phyloP scores from a whole-genome alignment of 306 rosid genomes.

The Gynostemma pentaphyllum region DNA sequence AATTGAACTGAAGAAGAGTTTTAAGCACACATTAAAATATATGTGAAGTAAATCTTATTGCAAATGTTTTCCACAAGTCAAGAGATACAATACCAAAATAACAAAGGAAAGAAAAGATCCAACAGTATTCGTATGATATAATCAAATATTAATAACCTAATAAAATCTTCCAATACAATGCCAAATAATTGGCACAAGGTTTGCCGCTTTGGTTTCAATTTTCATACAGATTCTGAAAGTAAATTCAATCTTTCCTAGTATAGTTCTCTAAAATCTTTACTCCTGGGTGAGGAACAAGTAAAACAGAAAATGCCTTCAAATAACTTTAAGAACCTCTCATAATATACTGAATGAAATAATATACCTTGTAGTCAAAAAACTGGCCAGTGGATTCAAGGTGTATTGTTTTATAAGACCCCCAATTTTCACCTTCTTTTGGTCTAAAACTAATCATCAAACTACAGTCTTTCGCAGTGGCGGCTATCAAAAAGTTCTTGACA shows the following conservation, averaged over 20 bases:
- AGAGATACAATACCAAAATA: not conserved
- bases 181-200: not conserved
- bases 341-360: not conserved
- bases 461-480: slow-evolving; percentile 87
- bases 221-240: not conserved
- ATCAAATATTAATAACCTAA: not conserved
- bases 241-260: not conserved
- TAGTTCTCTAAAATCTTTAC: not conserved
- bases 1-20: not conserved
- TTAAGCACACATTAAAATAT: not conserved
- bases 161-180: not conserved
- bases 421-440: slow-evolving; percentile 35
- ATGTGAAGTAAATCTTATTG: not conserved
- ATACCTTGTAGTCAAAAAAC: slow-evolving; percentile 72
- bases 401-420: slow-evolving; percentile 34
- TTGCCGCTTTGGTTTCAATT: not conserved
- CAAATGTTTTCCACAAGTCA: not conserved
- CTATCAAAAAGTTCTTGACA: slow-evolving; percentile 68
- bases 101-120: not conserved
- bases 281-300: not conserved
- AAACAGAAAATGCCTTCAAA: not conserved
- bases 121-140: not conserved
- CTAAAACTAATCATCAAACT: slow-evolving; percentile 81
- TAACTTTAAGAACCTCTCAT: not conserved
- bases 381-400: slow-evolving; percentile 54